Conservation (phyloP, 805 yeast species). For the Kodamaea hsintzibuensis region DNA sequence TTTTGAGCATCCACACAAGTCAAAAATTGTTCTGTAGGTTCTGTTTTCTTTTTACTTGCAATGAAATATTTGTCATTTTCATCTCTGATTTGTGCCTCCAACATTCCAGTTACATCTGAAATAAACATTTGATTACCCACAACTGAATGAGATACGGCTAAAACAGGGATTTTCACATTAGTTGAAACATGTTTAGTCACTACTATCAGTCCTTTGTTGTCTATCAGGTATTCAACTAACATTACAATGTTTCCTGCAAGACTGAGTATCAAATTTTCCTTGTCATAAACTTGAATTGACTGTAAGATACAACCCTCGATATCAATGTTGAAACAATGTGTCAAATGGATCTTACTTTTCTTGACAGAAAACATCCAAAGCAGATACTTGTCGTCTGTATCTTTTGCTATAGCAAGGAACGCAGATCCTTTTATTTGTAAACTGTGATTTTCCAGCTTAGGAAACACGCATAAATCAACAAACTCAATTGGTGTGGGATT, state of each 20-base stretch:
- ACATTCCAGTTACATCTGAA: conserved; percentile 4
- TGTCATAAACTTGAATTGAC: conserved; percentile 16
- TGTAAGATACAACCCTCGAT: conserved; percentile 8
- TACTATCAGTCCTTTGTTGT: background rate
- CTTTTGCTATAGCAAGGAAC: conserved; percentile 18
- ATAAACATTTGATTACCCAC: background rate
- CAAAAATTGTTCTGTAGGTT: conserved; percentile 2
- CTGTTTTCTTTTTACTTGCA: background rate
- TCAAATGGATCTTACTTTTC: conserved; percentile 2
- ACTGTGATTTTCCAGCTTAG: background rate
- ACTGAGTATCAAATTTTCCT: conserved; percentile 13
- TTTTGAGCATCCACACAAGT: conserved; percentile 7
- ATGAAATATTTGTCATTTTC: background rate
- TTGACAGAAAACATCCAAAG: conserved; percentile 4
- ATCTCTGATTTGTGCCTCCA: background rate
- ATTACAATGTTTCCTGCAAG: conserved; percentile 20
- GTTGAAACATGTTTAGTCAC: background rate
- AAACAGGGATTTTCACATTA: conserved; percentile 6
- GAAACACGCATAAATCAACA: conserved; percentile 18
- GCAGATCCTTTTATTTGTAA: conserved; percentile 6
- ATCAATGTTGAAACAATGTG: conserved; percentile 1
- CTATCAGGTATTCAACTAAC: conserved; percentile 9
- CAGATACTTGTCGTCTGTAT: conserved; percentile 8
- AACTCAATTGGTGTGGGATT: conserved; percentile 15
- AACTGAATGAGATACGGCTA: conserved; percentile 2